These are phyloP conservation scores for Teunomyces barrocoloradensis DNA, from an alignment of 805 yeast species.

Conservation along the genomic window DNA sequence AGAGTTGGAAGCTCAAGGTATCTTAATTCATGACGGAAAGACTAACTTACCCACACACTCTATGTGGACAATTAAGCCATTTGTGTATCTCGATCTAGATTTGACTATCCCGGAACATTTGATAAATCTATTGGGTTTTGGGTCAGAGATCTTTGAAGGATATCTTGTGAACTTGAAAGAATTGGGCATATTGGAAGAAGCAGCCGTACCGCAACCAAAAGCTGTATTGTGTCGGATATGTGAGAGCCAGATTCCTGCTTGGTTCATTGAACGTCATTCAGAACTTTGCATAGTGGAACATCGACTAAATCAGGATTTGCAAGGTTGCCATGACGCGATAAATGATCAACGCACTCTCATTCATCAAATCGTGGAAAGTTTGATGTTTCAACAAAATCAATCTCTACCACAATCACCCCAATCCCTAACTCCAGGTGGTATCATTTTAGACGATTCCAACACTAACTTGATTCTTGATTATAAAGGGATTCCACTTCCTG, in stretches of 20 bases:
- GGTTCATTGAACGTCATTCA: slow-evolving; percentile 95
- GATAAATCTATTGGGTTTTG: slow-evolving; percentile 81
- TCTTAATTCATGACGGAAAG: slow-evolving; percentile 63
- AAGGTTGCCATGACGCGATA: slow-evolving; percentile 69
- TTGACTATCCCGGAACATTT: slow-evolving; percentile 69
- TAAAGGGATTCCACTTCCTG: slow-evolving; percentile 55
- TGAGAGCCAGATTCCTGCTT: slow-evolving; percentile 84
- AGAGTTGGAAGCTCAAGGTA: slow-evolving; percentile 92
- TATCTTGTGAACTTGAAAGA: slow-evolving; percentile 67
- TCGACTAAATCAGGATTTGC: slow-evolving; percentile 73
- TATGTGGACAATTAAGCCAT: slow-evolving; percentile 91
- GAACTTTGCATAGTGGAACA: slow-evolving; percentile 86
- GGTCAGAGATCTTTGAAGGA: slow-evolving; percentile 77
- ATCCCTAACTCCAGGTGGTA: slow-evolving; percentile 14
- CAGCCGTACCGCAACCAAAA: slow-evolving; percentile 72
- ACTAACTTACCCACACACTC: slow-evolving; percentile 69
- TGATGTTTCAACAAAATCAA: slow-evolving; percentile 21
- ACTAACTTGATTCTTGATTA: slow-evolving; percentile 41
- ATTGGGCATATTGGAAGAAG: slow-evolving; percentile 60
- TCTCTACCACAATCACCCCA: slow-evolving; percentile 8
- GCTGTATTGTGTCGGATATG: slow-evolving; percentile 87
- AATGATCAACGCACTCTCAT: slow-evolving; percentile 65
- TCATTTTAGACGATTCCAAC: slow-evolving; percentile 10
- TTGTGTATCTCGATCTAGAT: slow-evolving; percentile 58
- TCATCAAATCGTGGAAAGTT: slow-evolving; percentile 39